phyloP scores from a whole-genome alignment of 2,329 filamentous ascomycete species.

The Arthrobotrys pseudoclavata region DNA sequence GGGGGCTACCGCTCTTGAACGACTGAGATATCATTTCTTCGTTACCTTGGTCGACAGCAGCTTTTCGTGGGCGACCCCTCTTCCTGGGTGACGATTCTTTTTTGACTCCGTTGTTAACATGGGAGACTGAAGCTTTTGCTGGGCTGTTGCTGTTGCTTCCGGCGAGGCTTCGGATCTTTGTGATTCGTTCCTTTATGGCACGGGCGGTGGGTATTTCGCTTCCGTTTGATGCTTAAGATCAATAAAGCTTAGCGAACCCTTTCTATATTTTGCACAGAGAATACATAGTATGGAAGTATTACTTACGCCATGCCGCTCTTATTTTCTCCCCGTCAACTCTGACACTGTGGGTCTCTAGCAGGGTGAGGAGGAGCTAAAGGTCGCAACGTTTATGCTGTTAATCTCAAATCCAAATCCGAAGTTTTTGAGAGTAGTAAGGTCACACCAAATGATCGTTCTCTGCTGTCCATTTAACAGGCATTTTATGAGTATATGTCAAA shows the following conservation, averaged over 20 bases:
- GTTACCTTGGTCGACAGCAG: slow-evolving; percentile 34
- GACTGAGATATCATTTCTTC: slow-evolving; percentile 40
- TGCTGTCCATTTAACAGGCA: slow-evolving; percentile 57
- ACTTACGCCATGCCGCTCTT: slow-evolving; percentile 55
- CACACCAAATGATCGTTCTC: slow-evolving; percentile 58
- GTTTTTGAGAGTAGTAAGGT: background rate
- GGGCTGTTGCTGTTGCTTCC: slow-evolving; percentile 28
- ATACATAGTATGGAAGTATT: background rate
- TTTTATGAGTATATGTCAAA: slow-evolving; percentile 21
- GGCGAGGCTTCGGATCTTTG: slow-evolving; percentile 49
- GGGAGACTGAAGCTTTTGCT: slow-evolving; percentile 26
- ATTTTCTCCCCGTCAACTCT: slow-evolving; percentile 56
- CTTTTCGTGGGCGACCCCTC: slow-evolving; percentile 33
- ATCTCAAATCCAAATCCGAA: background rate
- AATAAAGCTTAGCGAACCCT: background rate
- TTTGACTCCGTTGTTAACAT: slow-evolving; percentile 56
- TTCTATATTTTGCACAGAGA: background rate
- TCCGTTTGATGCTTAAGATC: slow-evolving; percentile 33
- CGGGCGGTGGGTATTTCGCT: slow-evolving; percentile 53
- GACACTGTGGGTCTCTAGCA: slow-evolving; percentile 50
- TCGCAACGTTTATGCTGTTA: background rate
- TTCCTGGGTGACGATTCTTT: slow-evolving; percentile 54
- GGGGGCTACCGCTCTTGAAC: background rate
- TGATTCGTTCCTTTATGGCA: slow-evolving; percentile 50
- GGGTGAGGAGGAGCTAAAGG: slow-evolving; percentile 45